Conservation (phyloP, 2,329 filamentous ascomycete species). For the Anisogramma anomala region DNA sequence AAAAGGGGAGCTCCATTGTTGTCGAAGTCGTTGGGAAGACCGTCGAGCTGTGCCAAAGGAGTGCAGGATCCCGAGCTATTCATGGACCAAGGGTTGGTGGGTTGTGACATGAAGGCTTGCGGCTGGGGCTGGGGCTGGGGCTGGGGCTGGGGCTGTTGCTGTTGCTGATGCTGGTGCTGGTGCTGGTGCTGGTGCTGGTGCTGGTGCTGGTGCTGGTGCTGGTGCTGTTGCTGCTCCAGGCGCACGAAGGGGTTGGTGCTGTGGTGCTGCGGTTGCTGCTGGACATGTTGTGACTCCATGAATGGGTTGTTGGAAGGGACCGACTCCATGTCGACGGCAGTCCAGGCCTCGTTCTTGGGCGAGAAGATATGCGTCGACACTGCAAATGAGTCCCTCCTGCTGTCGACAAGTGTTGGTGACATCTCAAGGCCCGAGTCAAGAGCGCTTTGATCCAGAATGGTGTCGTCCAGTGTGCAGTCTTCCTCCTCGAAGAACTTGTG, state of each 20-base stretch:
- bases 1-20: slow-evolving; percentile 38
- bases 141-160: slow-evolving; percentile 28
- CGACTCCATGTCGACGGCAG: slow-evolving; percentile 53
- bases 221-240: slow-evolving; percentile 39
- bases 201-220: slow-evolving; percentile 6
- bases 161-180: slow-evolving; percentile 48
- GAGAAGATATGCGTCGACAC: slow-evolving; percentile 49
- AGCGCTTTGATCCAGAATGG: slow-evolving; percentile 45
- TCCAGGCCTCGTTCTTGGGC: slow-evolving; percentile 54
- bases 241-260: slow-evolving; percentile 58
- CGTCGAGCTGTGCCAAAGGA: slow-evolving; percentile 59
- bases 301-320: slow-evolving; percentile 53
- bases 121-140: slow-evolving; percentile 20
- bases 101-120: slow-evolving; percentile 26
- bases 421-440: slow-evolving; percentile 52
- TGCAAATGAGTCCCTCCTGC: slow-evolving; percentile 52
- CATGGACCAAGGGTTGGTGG: slow-evolving; percentile 47
- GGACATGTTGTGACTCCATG: slow-evolving; percentile 32
- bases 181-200: slow-evolving; percentile 9
- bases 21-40: slow-evolving; percentile 46
- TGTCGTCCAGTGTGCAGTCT: slow-evolving; percentile 48
- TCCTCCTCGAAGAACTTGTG: slow-evolving; percentile 51
- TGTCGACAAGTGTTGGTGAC: slow-evolving; percentile 50
- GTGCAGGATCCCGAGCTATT: slow-evolving; percentile 61
- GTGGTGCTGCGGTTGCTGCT: slow-evolving; percentile 18